Percentiles rank a stretch among this genome's conserved stretches.
phyloP scores from a whole-genome alignment of 2,329 filamentous ascomycete species.

The Aureobasidium uvarum region DNA sequence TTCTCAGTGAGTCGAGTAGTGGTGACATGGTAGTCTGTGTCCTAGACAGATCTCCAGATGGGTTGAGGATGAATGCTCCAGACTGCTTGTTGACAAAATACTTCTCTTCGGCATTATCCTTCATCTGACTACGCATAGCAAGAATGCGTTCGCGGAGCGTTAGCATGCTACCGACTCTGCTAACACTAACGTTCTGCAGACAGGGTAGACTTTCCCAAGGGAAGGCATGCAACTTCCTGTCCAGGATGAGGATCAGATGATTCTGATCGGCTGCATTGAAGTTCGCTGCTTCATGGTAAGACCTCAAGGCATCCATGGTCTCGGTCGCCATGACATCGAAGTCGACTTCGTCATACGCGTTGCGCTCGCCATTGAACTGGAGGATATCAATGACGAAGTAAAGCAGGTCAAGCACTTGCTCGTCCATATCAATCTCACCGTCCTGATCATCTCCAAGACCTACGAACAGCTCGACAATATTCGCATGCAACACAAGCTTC shows the following conservation, averaged over 20 bases:
- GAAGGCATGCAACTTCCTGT: conserved; percentile 86
- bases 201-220: conserved; percentile 96
- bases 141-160: conserved; percentile 75
- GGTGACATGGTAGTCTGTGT: conserved; percentile 75
- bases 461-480: conserved; percentile 83
- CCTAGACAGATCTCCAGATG: conserved; percentile 74
- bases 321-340: conserved; percentile 90
- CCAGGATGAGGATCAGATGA: conserved; percentile 86
- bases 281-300: conserved; percentile 63
- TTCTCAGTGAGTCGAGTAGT: conserved; percentile 53
- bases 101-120: conserved; percentile 27
- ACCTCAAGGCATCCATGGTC: conserved; percentile 76
- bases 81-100: conserved; percentile 53
- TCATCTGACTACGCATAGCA: conserved; percentile 45
- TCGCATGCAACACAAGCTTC: conserved; percentile 56
- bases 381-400: conserved; percentile 97
- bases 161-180: conserved; percentile 81
- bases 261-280: conserved; percentile 40
- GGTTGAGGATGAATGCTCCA: conserved; percentile 84
- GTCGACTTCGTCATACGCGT: conserved; percentile 97
- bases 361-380: conserved; percentile 93
- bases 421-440: conserved; percentile 72
- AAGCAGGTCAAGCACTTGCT: conserved; percentile 84
- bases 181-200: conserved; percentile 74
- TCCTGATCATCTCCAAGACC: conserved; percentile 72